Percentiles rank a stretch among this genome's conserved stretches.
Evolutionary conservation across 768 basidiomycete genomes (phyloP).

Genomic region (Hebeloma cylindrosporum): DNA sequence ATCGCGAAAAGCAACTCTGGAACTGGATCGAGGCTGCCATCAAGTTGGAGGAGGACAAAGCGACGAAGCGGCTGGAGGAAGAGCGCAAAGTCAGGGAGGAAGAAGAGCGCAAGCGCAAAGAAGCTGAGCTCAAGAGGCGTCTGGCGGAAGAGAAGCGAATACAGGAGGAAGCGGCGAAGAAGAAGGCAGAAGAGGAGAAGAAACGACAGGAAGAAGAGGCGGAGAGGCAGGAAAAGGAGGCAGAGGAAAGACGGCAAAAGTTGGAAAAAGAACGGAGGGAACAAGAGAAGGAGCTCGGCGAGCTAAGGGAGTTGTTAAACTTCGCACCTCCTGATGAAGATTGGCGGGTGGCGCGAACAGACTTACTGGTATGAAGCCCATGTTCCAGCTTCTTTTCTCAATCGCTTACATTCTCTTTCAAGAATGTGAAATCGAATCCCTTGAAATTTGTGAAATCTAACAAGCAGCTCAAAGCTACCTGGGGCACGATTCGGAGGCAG

Average conservation of each 20-base stretch:
- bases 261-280: slow-evolving; percentile 33
- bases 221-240: slow-evolving; percentile 37
- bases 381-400: neutral
- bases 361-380: slow-evolving; percentile 48
- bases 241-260: slow-evolving; percentile 35
- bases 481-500: slow-evolving; percentile 68
- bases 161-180: slow-evolving; percentile 49
- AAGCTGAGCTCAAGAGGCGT: slow-evolving; percentile 46
- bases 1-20: slow-evolving; percentile 54
- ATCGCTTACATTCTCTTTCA: slow-evolving; percentile 10
- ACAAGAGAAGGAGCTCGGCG: slow-evolving; percentile 38
- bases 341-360: slow-evolving; percentile 57
- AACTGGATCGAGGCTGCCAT: slow-evolving; percentile 64
- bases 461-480: slow-evolving; percentile 53
- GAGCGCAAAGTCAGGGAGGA: slow-evolving; percentile 54
- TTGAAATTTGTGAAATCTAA: slow-evolving; percentile 65
- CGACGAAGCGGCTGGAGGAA: slow-evolving; percentile 49
- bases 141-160: slow-evolving; percentile 42
- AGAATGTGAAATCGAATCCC: slow-evolving; percentile 65
- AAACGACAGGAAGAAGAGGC: slow-evolving; percentile 43
- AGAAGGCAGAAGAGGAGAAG: slow-evolving; percentile 43
- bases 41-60: slow-evolving; percentile 60
- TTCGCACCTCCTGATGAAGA: slow-evolving; percentile 60
- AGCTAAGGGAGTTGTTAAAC: slow-evolving; percentile 42
- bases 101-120: slow-evolving; percentile 43